Evolutionary conservation across 2,329 filamentous ascomycete species (phyloP).

Genomic region (Aspergillus vadensis): DNA sequence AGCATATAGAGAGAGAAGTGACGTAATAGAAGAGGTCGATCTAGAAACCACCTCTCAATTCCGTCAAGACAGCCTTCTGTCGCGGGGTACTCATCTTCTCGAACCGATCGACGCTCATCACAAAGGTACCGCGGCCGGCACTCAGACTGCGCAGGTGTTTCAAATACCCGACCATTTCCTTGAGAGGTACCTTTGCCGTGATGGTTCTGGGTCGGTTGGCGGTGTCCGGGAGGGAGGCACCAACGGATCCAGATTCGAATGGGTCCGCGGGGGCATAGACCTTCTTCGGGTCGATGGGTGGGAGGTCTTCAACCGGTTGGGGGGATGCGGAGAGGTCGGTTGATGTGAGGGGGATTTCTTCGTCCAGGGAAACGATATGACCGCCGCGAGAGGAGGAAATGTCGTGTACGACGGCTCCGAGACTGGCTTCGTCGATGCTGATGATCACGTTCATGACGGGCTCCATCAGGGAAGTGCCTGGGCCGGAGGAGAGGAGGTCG

Average conservation of each 20-base stretch:
- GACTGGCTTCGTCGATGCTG: constrained; percentile 76
- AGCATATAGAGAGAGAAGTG: not conserved
- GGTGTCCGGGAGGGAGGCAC: constrained; percentile 30
- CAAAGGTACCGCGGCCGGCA: constrained; percentile 75
- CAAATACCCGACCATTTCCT: constrained; percentile 95
- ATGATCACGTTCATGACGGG: constrained; percentile 92
- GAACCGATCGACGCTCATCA: constrained; percentile 73
- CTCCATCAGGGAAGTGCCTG: constrained; percentile 72
- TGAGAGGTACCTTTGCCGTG: constrained; percentile 83
- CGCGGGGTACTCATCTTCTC: constrained; percentile 65
- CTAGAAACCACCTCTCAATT: constrained; percentile 42
- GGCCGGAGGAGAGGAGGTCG: constrained; percentile 46
- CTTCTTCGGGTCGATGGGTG: constrained; percentile 65
- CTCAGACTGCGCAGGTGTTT: constrained; percentile 87
- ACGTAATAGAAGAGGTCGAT: not conserved
- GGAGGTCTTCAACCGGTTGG: constrained; percentile 33
- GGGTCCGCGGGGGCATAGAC: constrained; percentile 90
- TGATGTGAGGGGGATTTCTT: constrained; percentile 41
- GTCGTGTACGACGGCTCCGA: constrained; percentile 82
- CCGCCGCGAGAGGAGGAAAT: constrained; percentile 73
- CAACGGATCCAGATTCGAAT: constrained; percentile 52
- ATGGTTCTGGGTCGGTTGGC: constrained; percentile 62
- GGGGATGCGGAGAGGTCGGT: constrained; percentile 27
- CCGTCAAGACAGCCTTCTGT: constrained; percentile 58
- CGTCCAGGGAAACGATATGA: constrained; percentile 70